Evolutionary conservation across 805 yeast species (phyloP).

Genomic region (Pichia heedii): DNA sequence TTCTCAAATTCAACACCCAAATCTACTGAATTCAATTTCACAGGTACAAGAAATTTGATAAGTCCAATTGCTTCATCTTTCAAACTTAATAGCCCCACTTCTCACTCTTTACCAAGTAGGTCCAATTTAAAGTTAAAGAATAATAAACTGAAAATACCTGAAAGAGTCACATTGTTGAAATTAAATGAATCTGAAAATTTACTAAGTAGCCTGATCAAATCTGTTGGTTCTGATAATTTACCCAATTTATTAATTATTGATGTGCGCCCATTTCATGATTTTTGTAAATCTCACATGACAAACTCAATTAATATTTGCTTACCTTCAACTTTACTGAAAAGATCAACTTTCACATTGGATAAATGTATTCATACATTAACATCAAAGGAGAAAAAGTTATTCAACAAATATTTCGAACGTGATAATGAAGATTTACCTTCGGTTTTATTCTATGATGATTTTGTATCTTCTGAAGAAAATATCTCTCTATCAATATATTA

Average conservation of each 20-base stretch:
- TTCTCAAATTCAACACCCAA: slow-evolving; percentile 1
- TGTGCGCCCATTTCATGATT: slow-evolving; percentile 74
- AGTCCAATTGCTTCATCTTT: neutral
- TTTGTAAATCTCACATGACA: slow-evolving; percentile 44
- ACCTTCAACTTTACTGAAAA: slow-evolving; percentile 80
- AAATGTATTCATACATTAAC: slow-evolving; percentile 58
- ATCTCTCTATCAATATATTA: slow-evolving; percentile 35
- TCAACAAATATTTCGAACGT: slow-evolving; percentile 29
- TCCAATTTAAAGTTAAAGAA: slow-evolving; percentile 17
- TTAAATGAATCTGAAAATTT: slow-evolving; percentile 12
- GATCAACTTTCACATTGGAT: slow-evolving; percentile 60
- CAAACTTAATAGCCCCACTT: slow-evolving; percentile 4
- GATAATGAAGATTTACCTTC: slow-evolving; percentile 28
- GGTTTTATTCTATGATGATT: slow-evolving; percentile 45
- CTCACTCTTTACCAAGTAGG: slow-evolving; percentile 12
- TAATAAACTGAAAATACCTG: slow-evolving; percentile 15
- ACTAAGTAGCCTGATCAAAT: slow-evolving; percentile 10
- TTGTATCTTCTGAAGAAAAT: slow-evolving; percentile 22
- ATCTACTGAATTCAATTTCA: neutral
- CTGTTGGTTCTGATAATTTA: slow-evolving; percentile 19
- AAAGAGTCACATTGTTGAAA: slow-evolving; percentile 15
- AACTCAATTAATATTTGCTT: slow-evolving; percentile 70
- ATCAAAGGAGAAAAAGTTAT: slow-evolving; percentile 36
- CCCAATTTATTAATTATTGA: slow-evolving; percentile 49
- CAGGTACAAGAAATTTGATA: slow-evolving; percentile 1